Percentiles rank a stretch among this genome's conserved stretches.
phyloP scores from a whole-genome alignment of 208 protist species.

The Wallacemonas collosoma region DNA sequence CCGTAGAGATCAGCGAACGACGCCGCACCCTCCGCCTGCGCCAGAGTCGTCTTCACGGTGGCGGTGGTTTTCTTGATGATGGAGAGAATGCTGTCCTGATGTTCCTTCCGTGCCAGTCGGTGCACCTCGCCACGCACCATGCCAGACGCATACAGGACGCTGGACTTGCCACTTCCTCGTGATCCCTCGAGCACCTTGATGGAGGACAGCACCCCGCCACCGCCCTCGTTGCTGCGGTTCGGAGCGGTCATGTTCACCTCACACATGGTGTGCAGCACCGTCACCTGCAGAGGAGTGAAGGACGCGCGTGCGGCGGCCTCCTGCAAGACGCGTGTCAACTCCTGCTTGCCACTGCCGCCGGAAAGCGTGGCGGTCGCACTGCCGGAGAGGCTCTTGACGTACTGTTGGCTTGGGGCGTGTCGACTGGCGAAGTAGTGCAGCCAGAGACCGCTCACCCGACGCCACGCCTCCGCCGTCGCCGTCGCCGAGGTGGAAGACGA shows the following conservation, averaged over 20 bases:
- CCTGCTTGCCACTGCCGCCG: slow-evolving; percentile 18
- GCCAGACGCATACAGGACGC: slow-evolving; percentile 58
- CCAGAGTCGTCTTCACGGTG: slow-evolving; percentile 22
- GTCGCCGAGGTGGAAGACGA: background rate
- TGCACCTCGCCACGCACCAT: slow-evolving; percentile 57
- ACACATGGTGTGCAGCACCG: slow-evolving; percentile 59
- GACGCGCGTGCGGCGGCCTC: slow-evolving; percentile 22
- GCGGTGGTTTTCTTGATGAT: slow-evolving; percentile 42
- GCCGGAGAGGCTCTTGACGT: slow-evolving; percentile 10
- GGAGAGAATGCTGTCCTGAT: slow-evolving; percentile 46
- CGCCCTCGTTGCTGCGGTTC: background rate
- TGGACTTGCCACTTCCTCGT: slow-evolving; percentile 76
- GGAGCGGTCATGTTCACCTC: slow-evolving; percentile 19
- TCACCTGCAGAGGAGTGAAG: slow-evolving; percentile 73
- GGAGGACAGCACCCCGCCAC: slow-evolving; percentile 17
- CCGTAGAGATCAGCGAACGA: slow-evolving; percentile 41
- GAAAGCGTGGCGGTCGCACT: slow-evolving; percentile 7
- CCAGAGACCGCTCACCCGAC: slow-evolving; percentile 21
- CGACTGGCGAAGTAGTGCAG: slow-evolving; percentile 31
- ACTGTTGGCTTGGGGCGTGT: slow-evolving; percentile 15
- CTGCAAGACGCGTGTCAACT: slow-evolving; percentile 18
- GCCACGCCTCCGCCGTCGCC: slow-evolving; percentile 3
- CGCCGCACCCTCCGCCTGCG: slow-evolving; percentile 16
- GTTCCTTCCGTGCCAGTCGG: slow-evolving; percentile 50
- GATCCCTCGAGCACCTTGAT: slow-evolving; percentile 57